Evolutionary conservation across 2,329 filamentous ascomycete species (phyloP).

Genomic region (Botryotinia globosa): DNA sequence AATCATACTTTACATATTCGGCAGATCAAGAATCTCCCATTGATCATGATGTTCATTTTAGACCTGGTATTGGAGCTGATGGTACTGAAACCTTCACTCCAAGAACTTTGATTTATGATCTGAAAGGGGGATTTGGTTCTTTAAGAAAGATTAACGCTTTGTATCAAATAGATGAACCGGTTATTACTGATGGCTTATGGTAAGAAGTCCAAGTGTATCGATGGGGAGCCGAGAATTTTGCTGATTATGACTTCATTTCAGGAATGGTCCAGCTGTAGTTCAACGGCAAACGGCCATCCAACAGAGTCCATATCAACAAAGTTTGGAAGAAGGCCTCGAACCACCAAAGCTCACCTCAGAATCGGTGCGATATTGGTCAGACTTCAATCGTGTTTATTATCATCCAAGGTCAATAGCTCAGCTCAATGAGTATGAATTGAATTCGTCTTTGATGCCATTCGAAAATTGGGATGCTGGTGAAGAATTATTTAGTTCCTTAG

Average conservation of each 20-base stretch:
- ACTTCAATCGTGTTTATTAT: constrained; percentile 90
- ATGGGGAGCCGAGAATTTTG: neutral
- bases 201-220: constrained; percentile 26
- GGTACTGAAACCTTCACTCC: constrained; percentile 90
- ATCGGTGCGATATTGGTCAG: constrained; percentile 91
- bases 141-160: constrained; percentile 84
- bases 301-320: constrained; percentile 73
- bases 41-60: constrained; percentile 85
- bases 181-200: constrained; percentile 41
- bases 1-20: constrained; percentile 94
- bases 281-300: constrained; percentile 67
- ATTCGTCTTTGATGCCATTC: constrained; percentile 77
- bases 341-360: constrained; percentile 63
- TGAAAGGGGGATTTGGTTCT: constrained; percentile 90
- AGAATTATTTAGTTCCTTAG: constrained; percentile 69
- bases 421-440: constrained; percentile 81
- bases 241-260: constrained; percentile 36
- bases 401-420: constrained; percentile 86
- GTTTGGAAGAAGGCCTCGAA: constrained; percentile 67
- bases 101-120: constrained; percentile 86
- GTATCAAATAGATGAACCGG: constrained; percentile 51
- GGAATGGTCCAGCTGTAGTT: constrained; percentile 65
- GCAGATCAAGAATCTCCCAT: constrained; percentile 63
- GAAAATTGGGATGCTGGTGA: constrained; percentile 72
- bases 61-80: constrained; percentile 76